Percentiles rank a stretch among this genome's conserved stretches.
Evolutionary conservation across 176 grass and related monocot species (phyloP).

Genomic region (Triticum aestivum): DNA sequence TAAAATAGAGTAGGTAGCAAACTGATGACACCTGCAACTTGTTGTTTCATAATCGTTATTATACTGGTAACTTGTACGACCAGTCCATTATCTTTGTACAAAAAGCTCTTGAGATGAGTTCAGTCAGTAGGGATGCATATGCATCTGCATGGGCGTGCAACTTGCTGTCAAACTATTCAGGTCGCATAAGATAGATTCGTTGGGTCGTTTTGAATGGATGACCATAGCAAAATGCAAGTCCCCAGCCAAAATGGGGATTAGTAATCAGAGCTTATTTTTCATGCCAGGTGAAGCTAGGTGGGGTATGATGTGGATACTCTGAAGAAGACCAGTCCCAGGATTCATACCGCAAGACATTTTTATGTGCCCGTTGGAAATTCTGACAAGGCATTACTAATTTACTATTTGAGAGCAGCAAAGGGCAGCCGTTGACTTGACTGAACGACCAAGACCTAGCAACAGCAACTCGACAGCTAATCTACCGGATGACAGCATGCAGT

Average conservation of each 20-base stretch:
- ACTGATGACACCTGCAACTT: not conserved
- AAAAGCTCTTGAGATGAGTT: not conserved
- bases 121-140: not conserved
- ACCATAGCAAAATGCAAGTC: not conserved
- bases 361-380: not conserved
- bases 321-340: no score
- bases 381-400: not conserved
- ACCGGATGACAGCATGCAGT: not conserved
- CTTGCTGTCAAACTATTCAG: not conserved
- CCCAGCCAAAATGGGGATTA: not conserved
- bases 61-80: not conserved
- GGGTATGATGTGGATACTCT: no score
- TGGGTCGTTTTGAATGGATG: not conserved
- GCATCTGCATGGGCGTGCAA: not conserved
- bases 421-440: not conserved
- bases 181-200: not conserved
- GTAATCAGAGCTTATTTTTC: not conserved
- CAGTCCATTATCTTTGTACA: not conserved
- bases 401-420: not conserved
- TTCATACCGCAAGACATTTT: no score
- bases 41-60: not conserved
- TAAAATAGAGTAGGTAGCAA: not conserved
- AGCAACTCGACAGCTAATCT: conserved; percentile 18
- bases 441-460: not conserved
- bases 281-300: not conserved